phyloP scores from a whole-genome alignment of 2,329 filamentous ascomycete species.

The Venturia aucupariae region DNA sequence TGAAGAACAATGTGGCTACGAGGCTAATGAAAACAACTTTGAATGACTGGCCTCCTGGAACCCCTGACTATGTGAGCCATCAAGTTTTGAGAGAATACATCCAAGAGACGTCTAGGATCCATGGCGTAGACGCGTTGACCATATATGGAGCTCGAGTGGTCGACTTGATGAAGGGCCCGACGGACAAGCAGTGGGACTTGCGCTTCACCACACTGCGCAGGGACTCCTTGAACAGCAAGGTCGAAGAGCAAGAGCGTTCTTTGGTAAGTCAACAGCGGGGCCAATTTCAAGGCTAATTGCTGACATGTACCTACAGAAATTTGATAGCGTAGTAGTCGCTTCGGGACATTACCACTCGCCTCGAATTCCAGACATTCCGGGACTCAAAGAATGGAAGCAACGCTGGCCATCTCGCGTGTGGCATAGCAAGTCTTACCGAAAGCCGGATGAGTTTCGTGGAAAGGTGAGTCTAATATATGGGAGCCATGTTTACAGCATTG shows the following conservation, averaged over 20 bases:
- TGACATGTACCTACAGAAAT: constrained; percentile 45
- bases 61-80: constrained; percentile 51
- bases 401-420: constrained; percentile 31
- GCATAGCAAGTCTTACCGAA: constrained; percentile 69
- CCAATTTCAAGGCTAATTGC: constrained; percentile 29
- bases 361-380: constrained; percentile 33
- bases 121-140: constrained; percentile 42
- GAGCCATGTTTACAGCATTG: constrained; percentile 68
- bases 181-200: constrained; percentile 41
- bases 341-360: constrained; percentile 41
- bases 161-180: constrained; percentile 34
- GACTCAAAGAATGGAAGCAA: constrained; percentile 32
- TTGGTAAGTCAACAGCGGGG: constrained; percentile 31
- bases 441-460: constrained; percentile 50
- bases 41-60: constrained; percentile 49
- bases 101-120: constrained; percentile 44
- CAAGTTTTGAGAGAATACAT: constrained; percentile 50
- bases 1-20: constrained; percentile 47
- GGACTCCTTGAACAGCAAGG: constrained; percentile 16
- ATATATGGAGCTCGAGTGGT: constrained; percentile 53
- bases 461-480: constrained; percentile 70
- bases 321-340: constrained; percentile 41
- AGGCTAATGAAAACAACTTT: constrained; percentile 41
- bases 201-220: constrained; percentile 36
- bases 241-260: constrained; percentile 16